Evolutionary conservation across 805 yeast genomes (phyloP), one percentile per base, ranked within the genome.

Genomic region (Cyberlindnera americana): DNA sequence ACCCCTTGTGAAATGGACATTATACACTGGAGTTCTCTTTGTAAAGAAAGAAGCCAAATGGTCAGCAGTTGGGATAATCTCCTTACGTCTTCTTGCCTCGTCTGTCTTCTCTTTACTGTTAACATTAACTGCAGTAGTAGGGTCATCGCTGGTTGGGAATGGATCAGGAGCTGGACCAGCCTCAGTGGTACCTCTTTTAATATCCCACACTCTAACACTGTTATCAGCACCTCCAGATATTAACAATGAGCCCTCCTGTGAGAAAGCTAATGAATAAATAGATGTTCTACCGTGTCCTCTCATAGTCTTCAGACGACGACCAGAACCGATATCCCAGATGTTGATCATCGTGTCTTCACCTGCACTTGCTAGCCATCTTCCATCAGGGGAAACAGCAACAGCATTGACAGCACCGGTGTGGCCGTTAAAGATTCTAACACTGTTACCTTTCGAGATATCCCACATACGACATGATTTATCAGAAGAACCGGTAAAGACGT

Each of bases 391-490:
- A 8, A 88, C 95, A 0, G 95, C 89, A 49, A 87, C 67, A 15
- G 89, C 74, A 47, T 86, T 83, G 17, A 93, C 77, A 1, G 97
- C 83, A n/a, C 90, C 89, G 3, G 89, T 78, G 55, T 90, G 97
- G 2, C 96, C 97, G 61, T 88, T 77, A 61, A 93, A 91, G 9
- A 93, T 80, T 47, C 99, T 75, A 21, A 90, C 97, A 29, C 95
- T 80, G 48, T 79, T 81, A 28, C 99, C 99, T 29, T 81, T 75
- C 26, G 81, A 77, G 19, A 93, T 80, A 61, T 93, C 99, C 99
- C 99, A 93, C 97, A 93, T 90, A 48, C 99, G 74, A 56, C 95
- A 83, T 0, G 98, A 88, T 65, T 89, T 88, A 64, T 93, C 99
- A 47, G 90, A 78, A 6, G 96, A 87, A 6, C 99, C 99, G 0